A percentile compares a stretch with the other conserved stretches of the same genome.
Evolutionary conservation across 2,329 filamentous ascomycete genomes (phyloP).

Genomic region (Claviceps africana): DNA sequence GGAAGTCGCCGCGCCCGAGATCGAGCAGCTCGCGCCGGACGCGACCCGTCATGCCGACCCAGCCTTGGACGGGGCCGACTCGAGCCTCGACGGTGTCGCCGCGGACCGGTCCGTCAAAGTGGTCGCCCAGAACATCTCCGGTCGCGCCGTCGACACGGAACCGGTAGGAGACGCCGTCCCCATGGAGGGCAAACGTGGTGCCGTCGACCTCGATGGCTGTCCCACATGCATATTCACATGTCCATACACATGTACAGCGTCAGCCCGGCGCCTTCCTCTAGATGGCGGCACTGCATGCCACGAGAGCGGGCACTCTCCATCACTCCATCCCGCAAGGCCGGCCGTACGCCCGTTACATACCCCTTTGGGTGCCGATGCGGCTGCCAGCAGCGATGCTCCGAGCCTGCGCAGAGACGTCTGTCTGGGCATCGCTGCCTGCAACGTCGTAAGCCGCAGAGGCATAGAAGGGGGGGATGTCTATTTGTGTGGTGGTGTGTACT

Average conservation of each 20-base stretch:
- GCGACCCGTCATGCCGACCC: conserved; percentile 25
- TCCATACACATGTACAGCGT: not conserved
- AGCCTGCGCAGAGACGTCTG: not conserved
- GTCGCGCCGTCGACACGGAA: conserved; percentile 46
- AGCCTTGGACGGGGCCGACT: conserved; percentile 30
- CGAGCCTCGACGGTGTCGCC: conserved; percentile 32
- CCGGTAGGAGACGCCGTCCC: conserved; percentile 43
- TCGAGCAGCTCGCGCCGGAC: conserved; percentile 42
- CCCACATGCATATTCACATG: not conserved
- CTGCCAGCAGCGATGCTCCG: not conserved
- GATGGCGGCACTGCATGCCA: not conserved
- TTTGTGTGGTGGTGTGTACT: no score
- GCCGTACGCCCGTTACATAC: not conserved
- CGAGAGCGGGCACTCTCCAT: not conserved
- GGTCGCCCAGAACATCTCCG: conserved; percentile 44
- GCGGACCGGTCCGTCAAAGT: conserved; percentile 43
- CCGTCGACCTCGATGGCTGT: conserved; percentile 40
- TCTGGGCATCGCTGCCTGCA: not conserved
- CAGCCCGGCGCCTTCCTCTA: not conserved
- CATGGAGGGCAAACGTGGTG: conserved; percentile 42
- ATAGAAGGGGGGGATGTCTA: no score
- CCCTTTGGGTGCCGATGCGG: not conserved
- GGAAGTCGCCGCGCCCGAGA: conserved; percentile 48
- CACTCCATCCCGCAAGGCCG: not conserved
- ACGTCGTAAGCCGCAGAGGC: no score